phyloP scores from a whole-genome alignment of 257 asterid genomes.

The Solanum sitiens region DNA sequence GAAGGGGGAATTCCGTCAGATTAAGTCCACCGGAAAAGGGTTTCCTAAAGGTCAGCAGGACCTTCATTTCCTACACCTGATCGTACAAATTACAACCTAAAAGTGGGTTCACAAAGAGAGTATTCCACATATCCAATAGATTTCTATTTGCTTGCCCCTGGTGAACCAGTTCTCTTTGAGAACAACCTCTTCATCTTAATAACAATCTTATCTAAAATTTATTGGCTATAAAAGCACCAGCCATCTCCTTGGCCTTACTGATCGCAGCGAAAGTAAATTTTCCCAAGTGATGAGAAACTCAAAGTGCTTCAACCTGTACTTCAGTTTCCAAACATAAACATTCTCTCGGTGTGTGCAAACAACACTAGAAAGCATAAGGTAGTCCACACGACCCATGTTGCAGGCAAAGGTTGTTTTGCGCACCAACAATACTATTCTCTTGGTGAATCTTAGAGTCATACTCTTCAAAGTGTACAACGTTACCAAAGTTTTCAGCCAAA shows the following conservation, averaged over 20 bases:
- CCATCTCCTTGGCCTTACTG: background rate
- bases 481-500: background rate
- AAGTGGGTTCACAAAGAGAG: constrained; percentile 58
- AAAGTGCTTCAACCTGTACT: background rate
- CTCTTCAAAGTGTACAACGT: background rate
- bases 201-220: constrained; percentile 60
- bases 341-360: background rate
- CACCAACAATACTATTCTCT: background rate
- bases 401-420: background rate
- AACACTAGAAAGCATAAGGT: background rate
- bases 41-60: no score
- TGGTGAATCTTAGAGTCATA: background rate
- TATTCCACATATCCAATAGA: constrained; percentile 65
- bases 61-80: constrained; percentile 39
- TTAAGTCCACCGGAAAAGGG: no score
- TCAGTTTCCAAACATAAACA: background rate
- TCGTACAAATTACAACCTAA: constrained; percentile 34
- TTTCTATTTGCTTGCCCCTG: constrained; percentile 76
- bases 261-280: background rate
- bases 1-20: no score
- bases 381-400: background rate
- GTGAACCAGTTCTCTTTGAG: constrained; percentile 49
- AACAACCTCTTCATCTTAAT: constrained; percentile 45
- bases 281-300: background rate
- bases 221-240: background rate